Conservation (phyloP, 169 alveolate genomes). For the Cryptosporidium meleagridis region DNA sequence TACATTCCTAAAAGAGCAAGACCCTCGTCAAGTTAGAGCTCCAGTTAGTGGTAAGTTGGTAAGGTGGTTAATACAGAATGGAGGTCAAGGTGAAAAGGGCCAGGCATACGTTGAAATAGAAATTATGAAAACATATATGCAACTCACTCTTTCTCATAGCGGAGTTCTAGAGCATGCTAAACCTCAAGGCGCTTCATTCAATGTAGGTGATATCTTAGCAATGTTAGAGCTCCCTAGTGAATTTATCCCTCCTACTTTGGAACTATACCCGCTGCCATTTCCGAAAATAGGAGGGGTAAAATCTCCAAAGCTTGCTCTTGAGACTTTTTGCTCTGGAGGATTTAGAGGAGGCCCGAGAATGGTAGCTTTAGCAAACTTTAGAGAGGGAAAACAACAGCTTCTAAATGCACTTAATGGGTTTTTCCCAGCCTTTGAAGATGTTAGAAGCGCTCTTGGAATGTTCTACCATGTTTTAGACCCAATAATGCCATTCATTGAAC, state of each 20-base stretch:
- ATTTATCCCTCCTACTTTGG: slow-evolving; percentile 45
- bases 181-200: slow-evolving; percentile 83
- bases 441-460: slow-evolving; percentile 19
- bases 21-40: slow-evolving; percentile 78
- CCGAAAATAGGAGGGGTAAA: slow-evolving; percentile 22
- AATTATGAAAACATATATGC: slow-evolving; percentile 87
- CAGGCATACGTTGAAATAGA: slow-evolving; percentile 85
- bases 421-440: slow-evolving; percentile 44
- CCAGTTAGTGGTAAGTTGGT: slow-evolving; percentile 80
- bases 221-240: slow-evolving; percentile 40
- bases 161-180: slow-evolving; percentile 82
- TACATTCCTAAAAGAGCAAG: slow-evolving; percentile 76
- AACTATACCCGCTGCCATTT: slow-evolving; percentile 51
- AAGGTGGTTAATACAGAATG: slow-evolving; percentile 80
- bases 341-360: slow-evolving; percentile 56
- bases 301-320: slow-evolving; percentile 52
- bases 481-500: slow-evolving; percentile 49
- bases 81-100: slow-evolving; percentile 79
- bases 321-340: slow-evolving; percentile 70
- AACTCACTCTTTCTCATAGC: slow-evolving; percentile 80
- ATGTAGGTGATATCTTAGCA: slow-evolving; percentile 83
- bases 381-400: slow-evolving; percentile 61
- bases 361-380: slow-evolving; percentile 44
- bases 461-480: slow-evolving; percentile 65
- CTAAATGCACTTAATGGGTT: slow-evolving; percentile 45